phyloP scores from a whole-genome alignment of 139 green algal genomes.

The Coelastrella sp. region DNA sequence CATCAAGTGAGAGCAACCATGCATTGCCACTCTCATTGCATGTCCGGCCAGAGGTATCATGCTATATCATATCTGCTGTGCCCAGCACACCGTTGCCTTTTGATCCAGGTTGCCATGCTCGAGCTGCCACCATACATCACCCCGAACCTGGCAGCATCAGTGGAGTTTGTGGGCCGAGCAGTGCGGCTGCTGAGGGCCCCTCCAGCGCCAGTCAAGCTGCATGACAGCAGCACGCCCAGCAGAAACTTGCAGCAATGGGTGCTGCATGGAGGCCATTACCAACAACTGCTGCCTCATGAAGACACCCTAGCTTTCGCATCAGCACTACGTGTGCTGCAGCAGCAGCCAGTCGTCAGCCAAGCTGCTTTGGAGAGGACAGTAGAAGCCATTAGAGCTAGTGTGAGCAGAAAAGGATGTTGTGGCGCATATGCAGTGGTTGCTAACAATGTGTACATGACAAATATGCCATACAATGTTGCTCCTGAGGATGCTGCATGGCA shows the following conservation, averaged over 20 bases:
- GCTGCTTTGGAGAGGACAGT: slow-evolving; percentile 71
- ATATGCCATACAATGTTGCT: no score
- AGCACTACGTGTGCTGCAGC: slow-evolving; percentile 63
- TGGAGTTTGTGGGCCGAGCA: slow-evolving; percentile 88
- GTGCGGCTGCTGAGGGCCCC: slow-evolving; percentile 82
- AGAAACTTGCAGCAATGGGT: neutral
- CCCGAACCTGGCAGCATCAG: slow-evolving; percentile 63
- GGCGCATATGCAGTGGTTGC: neutral
- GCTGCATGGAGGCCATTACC: neutral
- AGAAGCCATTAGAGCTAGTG: slow-evolving; percentile 70
- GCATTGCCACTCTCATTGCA: no score
- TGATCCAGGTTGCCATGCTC: slow-evolving; percentile 56
- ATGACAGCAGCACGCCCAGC: slow-evolving; percentile 51
- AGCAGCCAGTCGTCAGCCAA: slow-evolving; percentile 59
- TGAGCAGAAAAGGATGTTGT: slow-evolving; percentile 24
- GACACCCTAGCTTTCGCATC: slow-evolving; percentile 61
- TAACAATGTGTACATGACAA: no score
- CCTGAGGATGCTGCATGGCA: no score
- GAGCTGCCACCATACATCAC: slow-evolving; percentile 71
- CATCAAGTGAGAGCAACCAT: no score
- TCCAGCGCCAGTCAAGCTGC: slow-evolving; percentile 51
- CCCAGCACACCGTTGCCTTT: neutral
- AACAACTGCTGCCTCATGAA: slow-evolving; percentile 58
- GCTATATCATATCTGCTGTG: neutral
- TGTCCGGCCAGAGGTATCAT: neutral